Base-by-base conservation (phyloP, 495 filamentous ascomycete species). In the Bombardia bombarda region DNA sequence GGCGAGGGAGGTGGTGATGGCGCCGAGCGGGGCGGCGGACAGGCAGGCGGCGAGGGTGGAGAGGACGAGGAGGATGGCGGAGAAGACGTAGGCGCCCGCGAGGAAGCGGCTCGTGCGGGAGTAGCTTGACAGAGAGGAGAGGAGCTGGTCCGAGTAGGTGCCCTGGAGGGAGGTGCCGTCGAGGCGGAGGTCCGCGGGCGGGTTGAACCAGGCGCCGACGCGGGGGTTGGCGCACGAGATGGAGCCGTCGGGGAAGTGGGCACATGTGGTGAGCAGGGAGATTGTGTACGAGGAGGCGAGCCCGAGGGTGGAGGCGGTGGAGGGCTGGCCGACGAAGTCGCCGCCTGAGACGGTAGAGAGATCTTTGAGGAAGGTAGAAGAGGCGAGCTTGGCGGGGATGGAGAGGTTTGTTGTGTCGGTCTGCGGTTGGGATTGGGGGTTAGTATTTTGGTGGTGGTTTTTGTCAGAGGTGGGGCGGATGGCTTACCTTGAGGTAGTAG, bases 181-280 rank as follows among this genome's bases (percentile, higher is more conserved):
- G 20, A 69, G 48, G 21, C 52, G 53, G 12, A 68, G 58, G 46
- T 60, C 50, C 9, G 49, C 24, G 17, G 32, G 46, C 3, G 65
- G 65, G 43, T 59, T 45, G 45, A 68, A 70, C 39, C 18, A 45
- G 37, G 55, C 64, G 25, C 60, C 58, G 39, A 64, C 26, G 14
- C 38, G 28, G 2, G 63, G 51, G 8, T 41, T 8, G 12, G 46
- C 33, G 57, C 66, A 70, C 4, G 46, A 37, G 10, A 51, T 21
- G 26, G 39, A 33, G 6, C 48, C 49, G 16, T 51, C 46, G 34
- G 47, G 32, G 14, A 50, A 49, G n/a, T 49, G 46, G 10, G 46
- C 52, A 43, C 65, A 68, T 6, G 57, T 39, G 7, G 65, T 60
- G 31, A 68, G 43, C 8, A 68, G 52, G 19, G 50, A 49, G 34